phyloP scores from a whole-genome alignment of 352 stramenopile genomes.

The Phytopythium aichiense region DNA sequence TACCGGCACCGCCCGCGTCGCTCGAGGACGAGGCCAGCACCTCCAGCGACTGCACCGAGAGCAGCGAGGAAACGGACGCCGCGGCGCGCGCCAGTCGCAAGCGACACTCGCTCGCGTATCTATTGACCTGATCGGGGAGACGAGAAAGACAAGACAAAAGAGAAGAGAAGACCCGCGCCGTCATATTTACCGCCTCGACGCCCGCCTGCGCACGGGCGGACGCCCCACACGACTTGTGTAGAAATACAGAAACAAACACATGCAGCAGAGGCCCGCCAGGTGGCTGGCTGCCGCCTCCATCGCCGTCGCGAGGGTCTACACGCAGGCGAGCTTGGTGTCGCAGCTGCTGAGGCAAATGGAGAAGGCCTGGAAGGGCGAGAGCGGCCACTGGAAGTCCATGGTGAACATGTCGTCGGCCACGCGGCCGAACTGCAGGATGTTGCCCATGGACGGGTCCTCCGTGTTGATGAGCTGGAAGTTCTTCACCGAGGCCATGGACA shows the following conservation, averaged over 20 bases:
- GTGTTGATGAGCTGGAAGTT: constrained; percentile 89
- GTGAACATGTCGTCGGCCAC: constrained; percentile 90
- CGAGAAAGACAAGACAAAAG: too few relatives aligned
- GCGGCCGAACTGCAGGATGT: constrained; percentile 86
- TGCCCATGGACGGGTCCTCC: constrained; percentile 80
- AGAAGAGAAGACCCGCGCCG: background rate
- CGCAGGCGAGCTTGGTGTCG: constrained; percentile 86
- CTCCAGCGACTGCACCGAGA: background rate
- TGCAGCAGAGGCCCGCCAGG: background rate
- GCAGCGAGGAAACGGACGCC: background rate
- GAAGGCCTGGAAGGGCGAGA: constrained; percentile 87
- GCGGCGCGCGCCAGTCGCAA: constrained; percentile 3
- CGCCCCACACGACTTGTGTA: background rate
- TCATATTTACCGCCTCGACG: background rate
- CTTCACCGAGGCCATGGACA: constrained; percentile 78
- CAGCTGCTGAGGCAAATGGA: constrained; percentile 88
- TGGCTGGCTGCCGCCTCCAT: too few relatives aligned
- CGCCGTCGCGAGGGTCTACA: constrained; percentile 28
- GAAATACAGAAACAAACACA: constrained; percentile 1
- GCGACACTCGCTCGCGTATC: constrained; percentile 5
- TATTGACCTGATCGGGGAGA: background rate
- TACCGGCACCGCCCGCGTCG: constrained; percentile 11
- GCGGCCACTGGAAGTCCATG: constrained; percentile 88
- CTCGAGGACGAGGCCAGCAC: background rate
- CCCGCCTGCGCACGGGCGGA: background rate